A percentile compares a stretch with the other conserved stretches of the same genome.
phyloP scores from a whole-genome alignment of 345 rosid species.

The Leavenworthia alabamica region DNA sequence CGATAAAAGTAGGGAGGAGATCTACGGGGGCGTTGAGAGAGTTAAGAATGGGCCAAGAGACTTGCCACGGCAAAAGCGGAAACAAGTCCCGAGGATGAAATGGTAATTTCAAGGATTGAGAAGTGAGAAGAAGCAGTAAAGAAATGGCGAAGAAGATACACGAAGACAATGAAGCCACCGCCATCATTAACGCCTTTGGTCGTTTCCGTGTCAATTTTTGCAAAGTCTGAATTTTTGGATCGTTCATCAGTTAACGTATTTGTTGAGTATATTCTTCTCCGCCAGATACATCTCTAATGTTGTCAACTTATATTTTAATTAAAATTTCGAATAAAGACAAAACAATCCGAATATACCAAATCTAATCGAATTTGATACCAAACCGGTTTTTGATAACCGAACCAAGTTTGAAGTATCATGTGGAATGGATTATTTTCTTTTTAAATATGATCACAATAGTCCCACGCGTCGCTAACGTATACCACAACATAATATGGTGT shows the following conservation, averaged over 20 bases:
- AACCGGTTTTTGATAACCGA: not conserved
- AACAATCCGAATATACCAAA: not conserved
- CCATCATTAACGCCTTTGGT: not conserved
- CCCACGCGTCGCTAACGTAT: slow-evolving; percentile 45
- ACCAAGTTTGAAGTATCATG: not conserved
- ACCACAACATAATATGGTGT: slow-evolving; percentile 23
- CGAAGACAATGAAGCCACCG: slow-evolving; percentile 9
- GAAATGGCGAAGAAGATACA: slow-evolving; percentile 1
- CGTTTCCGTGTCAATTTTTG: slow-evolving; percentile 12
- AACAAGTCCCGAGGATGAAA: slow-evolving; percentile 70
- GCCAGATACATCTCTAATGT: not conserved
- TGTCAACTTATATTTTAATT: not conserved
- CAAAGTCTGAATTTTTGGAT: not conserved
- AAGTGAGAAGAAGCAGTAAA: not conserved
- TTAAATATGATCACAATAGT: slow-evolving; percentile 16
- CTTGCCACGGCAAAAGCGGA: slow-evolving; percentile 63
- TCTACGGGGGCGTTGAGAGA: slow-evolving; percentile 55
- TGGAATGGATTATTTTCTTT: not conserved
- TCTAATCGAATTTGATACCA: not conserved
- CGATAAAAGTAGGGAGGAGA: slow-evolving; percentile 78
- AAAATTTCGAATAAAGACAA: not conserved
- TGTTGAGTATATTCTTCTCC: slow-evolving; percentile 9
- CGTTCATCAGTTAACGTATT: not conserved
- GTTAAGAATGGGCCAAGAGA: slow-evolving; percentile 79
- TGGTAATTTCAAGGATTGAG: slow-evolving; percentile 33